phyloP scores from a whole-genome alignment of 176 grass and related monocot species.

The Eleusine coracana region DNA sequence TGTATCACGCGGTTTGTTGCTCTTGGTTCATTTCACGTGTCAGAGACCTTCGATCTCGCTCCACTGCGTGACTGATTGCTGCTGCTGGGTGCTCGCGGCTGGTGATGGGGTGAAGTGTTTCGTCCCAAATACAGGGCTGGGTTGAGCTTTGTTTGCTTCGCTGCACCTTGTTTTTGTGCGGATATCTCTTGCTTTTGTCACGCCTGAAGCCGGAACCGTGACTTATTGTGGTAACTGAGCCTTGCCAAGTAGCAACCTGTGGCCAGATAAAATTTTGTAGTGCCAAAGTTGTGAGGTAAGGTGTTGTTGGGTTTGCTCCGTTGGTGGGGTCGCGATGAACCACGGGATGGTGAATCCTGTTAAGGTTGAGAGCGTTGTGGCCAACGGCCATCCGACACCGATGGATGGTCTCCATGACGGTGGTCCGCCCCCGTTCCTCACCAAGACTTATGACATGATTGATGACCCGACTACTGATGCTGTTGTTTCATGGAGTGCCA shows the following conservation, averaged over 20 bases:
- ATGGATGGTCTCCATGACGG: conserved; percentile 66
- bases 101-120: conserved; percentile 45
- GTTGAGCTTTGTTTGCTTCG: conserved; percentile 4
- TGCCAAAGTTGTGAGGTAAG: background rate
- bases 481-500: conserved; percentile 71
- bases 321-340: conserved; percentile 38
- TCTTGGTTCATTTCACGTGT: conserved; percentile 15
- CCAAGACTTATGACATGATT: conserved; percentile 88
- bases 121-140: background rate
- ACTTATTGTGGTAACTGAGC: conserved; percentile 12
- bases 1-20: background rate
- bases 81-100: background rate
- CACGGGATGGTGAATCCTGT: conserved; percentile 57
- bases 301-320: background rate
- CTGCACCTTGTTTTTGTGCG: conserved; percentile 23
- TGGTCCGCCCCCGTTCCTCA: conserved; percentile 79
- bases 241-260: background rate
- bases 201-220: conserved; percentile 5
- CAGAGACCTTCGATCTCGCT: background rate
- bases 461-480: conserved; percentile 66
- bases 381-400: conserved; percentile 57
- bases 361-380: conserved; percentile 61
- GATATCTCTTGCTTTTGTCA: conserved; percentile 25
- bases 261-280: conserved; percentile 4
- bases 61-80: background rate